These are phyloP conservation scores for Monosporascus cannonballus DNA, from an alignment of 2,329 filamentous ascomycete genomes.

Conservation along the genomic window DNA sequence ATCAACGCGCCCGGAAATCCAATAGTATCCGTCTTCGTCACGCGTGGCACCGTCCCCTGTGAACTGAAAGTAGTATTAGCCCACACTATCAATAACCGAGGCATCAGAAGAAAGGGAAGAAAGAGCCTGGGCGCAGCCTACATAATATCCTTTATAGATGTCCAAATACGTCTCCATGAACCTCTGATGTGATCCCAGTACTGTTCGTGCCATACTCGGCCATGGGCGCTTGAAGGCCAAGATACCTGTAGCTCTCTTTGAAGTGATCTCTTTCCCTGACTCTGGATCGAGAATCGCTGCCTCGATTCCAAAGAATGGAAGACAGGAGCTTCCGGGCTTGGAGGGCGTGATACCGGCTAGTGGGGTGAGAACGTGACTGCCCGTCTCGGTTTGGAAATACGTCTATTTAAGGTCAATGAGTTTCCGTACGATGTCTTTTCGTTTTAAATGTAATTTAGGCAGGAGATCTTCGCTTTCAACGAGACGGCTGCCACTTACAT, in stretches of 20 bases:
- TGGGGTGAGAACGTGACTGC: conserved; percentile 91
- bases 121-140: conserved; percentile 41
- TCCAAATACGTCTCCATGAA: conserved; percentile 99
- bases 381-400: conserved; percentile 99
- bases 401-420: conserved; percentile 50
- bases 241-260: conserved; percentile 95
- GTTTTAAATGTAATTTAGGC: conserved; percentile 6
- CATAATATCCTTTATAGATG: conserved; percentile 97
- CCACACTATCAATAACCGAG: too few relatives aligned
- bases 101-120: background rate
- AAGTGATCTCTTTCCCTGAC: conserved; percentile 84
- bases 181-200: conserved; percentile 95
- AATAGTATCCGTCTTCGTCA: conserved; percentile 98
- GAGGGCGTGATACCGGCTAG: conserved; percentile 90
- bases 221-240: conserved; percentile 95
- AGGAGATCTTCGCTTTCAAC: background rate
- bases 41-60: conserved; percentile 90
- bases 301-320: conserved; percentile 98
- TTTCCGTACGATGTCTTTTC: too few relatives aligned
- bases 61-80: conserved; percentile 48
- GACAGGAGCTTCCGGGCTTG: conserved; percentile 90
- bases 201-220: conserved; percentile 97
- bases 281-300: conserved; percentile 96
- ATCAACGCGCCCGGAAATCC: conserved; percentile 97
- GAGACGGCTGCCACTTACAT: conserved; percentile 56